A percentile compares a stretch with the other conserved stretches of the same genome.
Conservation (phyloP, 148 eudicot species). For the Selenicereus undatus region DNA sequence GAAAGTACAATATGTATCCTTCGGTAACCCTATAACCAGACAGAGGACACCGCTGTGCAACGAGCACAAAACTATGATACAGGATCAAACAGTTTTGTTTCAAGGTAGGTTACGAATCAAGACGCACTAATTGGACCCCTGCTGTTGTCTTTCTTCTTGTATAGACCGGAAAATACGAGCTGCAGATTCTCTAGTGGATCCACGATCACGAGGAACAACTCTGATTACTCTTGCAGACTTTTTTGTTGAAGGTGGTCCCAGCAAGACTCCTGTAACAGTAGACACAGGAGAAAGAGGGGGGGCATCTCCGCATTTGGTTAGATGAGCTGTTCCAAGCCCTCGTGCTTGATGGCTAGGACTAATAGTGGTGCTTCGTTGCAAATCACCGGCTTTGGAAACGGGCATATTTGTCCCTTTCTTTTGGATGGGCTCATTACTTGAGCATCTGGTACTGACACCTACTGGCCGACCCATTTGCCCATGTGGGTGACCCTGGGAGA, state of each 20-base stretch:
- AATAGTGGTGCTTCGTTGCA: slow-evolving; percentile 55
- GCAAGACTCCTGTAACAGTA: slow-evolving; percentile 23
- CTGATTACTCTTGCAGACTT: slow-evolving; percentile 50
- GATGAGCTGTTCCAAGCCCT: slow-evolving; percentile 8
- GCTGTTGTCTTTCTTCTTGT: slow-evolving; percentile 65
- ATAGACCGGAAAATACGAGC: slow-evolving; percentile 80
- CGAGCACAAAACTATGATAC: slow-evolving; percentile 4
- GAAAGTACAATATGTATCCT: slow-evolving; percentile 21
- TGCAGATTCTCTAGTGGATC: slow-evolving; percentile 62
- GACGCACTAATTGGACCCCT: slow-evolving; percentile 29
- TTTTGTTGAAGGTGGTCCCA: slow-evolving; percentile 23
- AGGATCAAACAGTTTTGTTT: slow-evolving; percentile 10
- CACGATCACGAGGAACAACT: slow-evolving; percentile 70
- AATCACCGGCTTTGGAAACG: slow-evolving; percentile 36
- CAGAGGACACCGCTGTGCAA: slow-evolving; percentile 15
- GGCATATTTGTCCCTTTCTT: slow-evolving; percentile 24
- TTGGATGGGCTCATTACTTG: slow-evolving; percentile 34
- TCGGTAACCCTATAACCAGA: slow-evolving; percentile 12
- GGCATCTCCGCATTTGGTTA: slow-evolving; percentile 34
- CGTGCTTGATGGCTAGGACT: slow-evolving; percentile 44
- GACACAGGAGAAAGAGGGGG: slow-evolving; percentile 40
- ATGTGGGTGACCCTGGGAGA: slow-evolving; percentile 25
- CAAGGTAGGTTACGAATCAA: not conserved
- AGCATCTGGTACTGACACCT: slow-evolving; percentile 30
- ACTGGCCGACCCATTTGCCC: slow-evolving; percentile 31